Evolutionary conservation across 352 stramenopile species (phyloP).

Genomic region (Saprolegnia diclina): DNA sequence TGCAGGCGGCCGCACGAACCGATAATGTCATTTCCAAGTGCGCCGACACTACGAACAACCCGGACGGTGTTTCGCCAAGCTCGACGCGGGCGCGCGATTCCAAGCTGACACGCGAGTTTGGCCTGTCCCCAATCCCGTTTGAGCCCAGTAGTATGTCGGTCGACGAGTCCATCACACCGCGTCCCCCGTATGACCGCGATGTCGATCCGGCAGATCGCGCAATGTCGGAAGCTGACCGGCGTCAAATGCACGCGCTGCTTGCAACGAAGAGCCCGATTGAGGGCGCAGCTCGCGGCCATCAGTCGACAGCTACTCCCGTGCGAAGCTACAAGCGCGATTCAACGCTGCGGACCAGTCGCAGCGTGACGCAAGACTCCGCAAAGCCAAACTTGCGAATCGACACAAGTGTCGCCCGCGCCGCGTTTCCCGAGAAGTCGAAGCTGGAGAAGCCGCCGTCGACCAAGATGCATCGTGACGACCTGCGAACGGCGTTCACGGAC

Average conservation of each 20-base stretch:
- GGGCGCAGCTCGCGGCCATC: not conserved
- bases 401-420: not conserved
- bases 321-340: not conserved
- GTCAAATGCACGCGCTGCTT: constrained; percentile 1
- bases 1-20: not conserved
- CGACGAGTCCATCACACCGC: not conserved
- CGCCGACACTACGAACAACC: not conserved
- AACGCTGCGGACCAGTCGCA: not conserved
- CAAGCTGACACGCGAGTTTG: not conserved
- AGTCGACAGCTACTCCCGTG: not conserved
- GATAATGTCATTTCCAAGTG: not conserved
- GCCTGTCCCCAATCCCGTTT: not conserved
- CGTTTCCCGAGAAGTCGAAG: not conserved
- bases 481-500: constrained; percentile 5
- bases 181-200: not conserved
- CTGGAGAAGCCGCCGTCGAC: not conserved
- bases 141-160: not conserved
- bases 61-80: not conserved
- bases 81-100: not conserved
- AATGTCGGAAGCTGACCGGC: not conserved
- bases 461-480: constrained; percentile 9
- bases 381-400: constrained; percentile 14
- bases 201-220: not conserved
- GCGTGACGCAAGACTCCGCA: not conserved
- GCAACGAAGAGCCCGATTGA: not conserved